Base-by-base conservation (phyloP, 331 rosid genomes). In the Spiraea crenata region DNA sequence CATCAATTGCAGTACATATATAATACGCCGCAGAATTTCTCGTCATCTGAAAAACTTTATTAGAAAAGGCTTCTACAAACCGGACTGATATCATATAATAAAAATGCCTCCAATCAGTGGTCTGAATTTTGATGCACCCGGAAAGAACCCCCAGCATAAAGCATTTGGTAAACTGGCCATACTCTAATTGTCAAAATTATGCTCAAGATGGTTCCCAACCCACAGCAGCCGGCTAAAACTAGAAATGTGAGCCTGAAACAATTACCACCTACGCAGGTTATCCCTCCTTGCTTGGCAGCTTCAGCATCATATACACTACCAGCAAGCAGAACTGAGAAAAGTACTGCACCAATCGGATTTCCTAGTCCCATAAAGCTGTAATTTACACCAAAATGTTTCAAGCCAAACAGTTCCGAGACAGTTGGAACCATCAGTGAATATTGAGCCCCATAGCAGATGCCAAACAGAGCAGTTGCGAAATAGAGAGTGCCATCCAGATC, bases 241-340 rank as follows among this genome's bases (percentile, higher is more conserved):
- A 85, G 78, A 84, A 91, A 91, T 13, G 93, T 87, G 62, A 77
- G 51, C 81, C 96, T 76, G 79, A 89, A 89, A 83, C 97, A 92
- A 71, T 68, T 31, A n/a, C 85, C 73, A 46, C 93, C 97, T 25
- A 85, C n/a, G 78, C 90, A 87, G 19, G 89, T 77, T 60, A 86
- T 74, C 1, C 47, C 70, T 70, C 93, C 93, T 87, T 92, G 96
- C 83, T 77, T 89, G 46, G 80, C 77, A 57, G 97, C 96, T 84
- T 89, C 93, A 8, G 69, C 49, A 57, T 92, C 96, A 64, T 91
- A 91, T 17, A 92, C 64, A 64, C 56, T 74, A 48, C 89, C 89
- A 52, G 92, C 87, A 46, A 92, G 92, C 34, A 87, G 14, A 76
- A 76, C 90, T 14, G 97, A 85, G 84, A 89, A 89, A 76, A 92